Evolutionary conservation across 306 rosid species (phyloP).

Genomic region (Prosopis cineraria): DNA sequence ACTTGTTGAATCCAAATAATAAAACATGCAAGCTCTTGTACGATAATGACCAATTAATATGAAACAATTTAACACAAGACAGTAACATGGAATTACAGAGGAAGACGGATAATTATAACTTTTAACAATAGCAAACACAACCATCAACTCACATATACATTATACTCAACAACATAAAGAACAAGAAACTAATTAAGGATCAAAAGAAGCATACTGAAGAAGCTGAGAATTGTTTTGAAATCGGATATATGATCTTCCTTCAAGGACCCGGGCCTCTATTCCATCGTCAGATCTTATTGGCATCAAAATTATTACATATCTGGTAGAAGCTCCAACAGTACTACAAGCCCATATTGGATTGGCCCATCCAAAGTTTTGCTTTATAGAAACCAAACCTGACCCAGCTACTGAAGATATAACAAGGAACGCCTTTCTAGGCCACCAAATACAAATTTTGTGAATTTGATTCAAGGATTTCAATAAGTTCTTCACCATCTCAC

Average conservation of each 20-base stretch:
- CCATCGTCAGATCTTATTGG: slow-evolving; percentile 33
- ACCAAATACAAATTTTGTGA: neutral
- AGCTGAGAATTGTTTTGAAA: slow-evolving; percentile 18
- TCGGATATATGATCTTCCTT: slow-evolving; percentile 33
- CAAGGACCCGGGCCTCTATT: slow-evolving; percentile 48
- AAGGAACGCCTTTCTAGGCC: neutral
- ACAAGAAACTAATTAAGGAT: neutral
- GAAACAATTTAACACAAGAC: too few species aligned
- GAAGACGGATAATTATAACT: too few species aligned
- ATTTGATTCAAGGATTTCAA: neutral
- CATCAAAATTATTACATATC: slow-evolving; percentile 32
- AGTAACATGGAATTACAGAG: too few species aligned
- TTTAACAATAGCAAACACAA: too few species aligned
- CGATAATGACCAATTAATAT: too few species aligned
- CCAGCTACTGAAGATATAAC: slow-evolving; percentile 20
- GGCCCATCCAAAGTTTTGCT: slow-evolving; percentile 51
- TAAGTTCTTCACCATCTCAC: neutral
- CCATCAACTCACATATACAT: too few species aligned
- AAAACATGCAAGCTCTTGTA: too few species aligned
- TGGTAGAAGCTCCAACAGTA: slow-evolving; percentile 20
- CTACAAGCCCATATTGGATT: slow-evolving; percentile 45
- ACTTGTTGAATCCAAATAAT: too few species aligned
- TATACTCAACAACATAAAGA: too few species aligned
- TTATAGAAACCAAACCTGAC: slow-evolving; percentile 32
- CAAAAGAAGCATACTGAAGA: neutral